Evolutionary conservation across 176 grass and related monocot species (phyloP).

Genomic region (Carex myosuroides): DNA sequence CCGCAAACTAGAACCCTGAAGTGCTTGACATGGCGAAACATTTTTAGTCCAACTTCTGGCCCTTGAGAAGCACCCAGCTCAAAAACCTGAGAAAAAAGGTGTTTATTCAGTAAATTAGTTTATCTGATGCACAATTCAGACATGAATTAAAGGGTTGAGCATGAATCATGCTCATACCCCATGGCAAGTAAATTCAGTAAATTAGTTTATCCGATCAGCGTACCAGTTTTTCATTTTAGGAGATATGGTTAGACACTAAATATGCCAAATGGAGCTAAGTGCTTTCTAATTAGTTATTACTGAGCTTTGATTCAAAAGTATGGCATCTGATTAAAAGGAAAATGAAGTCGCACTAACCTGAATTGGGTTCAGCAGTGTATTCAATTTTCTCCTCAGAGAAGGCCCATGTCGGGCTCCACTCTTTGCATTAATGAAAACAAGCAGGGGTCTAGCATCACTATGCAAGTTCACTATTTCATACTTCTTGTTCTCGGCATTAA

Average conservation of each 20-base stretch:
- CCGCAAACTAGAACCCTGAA: constrained; percentile 93
- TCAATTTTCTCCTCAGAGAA: constrained; percentile 81
- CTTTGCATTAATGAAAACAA: constrained; percentile 94
- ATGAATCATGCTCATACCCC: constrained; percentile 4
- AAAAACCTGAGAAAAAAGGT: constrained; percentile 62
- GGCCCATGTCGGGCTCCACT: constrained; percentile 69
- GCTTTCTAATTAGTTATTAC: background rate
- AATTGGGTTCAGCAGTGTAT: constrained; percentile 78
- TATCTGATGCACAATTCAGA: background rate
- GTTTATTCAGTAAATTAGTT: constrained; percentile 14
- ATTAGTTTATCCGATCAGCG: background rate
- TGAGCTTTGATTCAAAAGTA: background rate
- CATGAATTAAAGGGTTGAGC: background rate
- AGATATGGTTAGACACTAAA: background rate
- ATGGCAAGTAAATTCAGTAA: background rate
- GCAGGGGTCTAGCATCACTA: constrained; percentile 63
- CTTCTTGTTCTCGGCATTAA: constrained; percentile 27
- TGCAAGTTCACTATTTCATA: constrained; percentile 62
- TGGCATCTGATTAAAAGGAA: background rate
- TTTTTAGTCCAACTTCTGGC: constrained; percentile 69
- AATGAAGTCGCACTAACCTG: constrained; percentile 41
- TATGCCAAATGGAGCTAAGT: background rate
- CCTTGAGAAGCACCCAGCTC: constrained; percentile 69
- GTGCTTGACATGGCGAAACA: constrained; percentile 62
- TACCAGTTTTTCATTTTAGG: background rate